phyloP scores from a whole-genome alignment of 2,329 filamentous ascomycete species.

The Emydomyces testavorans region DNA sequence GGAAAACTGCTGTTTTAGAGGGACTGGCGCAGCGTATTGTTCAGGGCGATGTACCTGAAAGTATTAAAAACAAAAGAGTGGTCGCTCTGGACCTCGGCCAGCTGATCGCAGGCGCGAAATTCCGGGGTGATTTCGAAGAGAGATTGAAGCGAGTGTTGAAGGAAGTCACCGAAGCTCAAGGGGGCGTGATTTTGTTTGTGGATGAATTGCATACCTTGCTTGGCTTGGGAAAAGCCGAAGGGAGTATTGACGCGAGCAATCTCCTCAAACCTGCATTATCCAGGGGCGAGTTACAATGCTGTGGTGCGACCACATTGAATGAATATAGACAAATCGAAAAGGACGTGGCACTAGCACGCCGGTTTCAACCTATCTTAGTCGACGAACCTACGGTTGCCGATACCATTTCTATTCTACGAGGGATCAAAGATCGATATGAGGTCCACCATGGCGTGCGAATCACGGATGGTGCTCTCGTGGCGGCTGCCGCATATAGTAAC shows the following conservation, averaged over 20 bases:
- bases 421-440: constrained; percentile 96
- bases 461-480: constrained; percentile 80
- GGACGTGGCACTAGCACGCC: constrained; percentile 78
- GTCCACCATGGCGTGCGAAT: constrained; percentile 95
- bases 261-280: constrained; percentile 88
- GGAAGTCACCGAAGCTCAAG: constrained; percentile 80
- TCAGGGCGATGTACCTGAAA: constrained; percentile 85
- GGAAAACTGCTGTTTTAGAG: constrained; percentile 88
- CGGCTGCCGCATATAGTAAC: constrained; percentile 83
- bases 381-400: constrained; percentile 82
- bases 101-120: constrained; percentile 91
- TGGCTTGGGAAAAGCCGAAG: constrained; percentile 87
- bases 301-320: constrained; percentile 81
- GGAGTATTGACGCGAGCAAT: constrained; percentile 92
- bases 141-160: constrained; percentile 79
- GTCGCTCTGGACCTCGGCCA: constrained; percentile 79
- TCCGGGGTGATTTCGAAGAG: constrained; percentile 91
- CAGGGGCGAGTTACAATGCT: constrained; percentile 85
- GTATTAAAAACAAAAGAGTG: constrained; percentile 86
- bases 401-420: constrained; percentile 86
- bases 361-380: constrained; percentile 92
- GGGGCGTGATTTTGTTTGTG: constrained; percentile 85
- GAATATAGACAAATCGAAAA: constrained; percentile 94
- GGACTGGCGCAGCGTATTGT: constrained; percentile 84
- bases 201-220: constrained; percentile 88